Evolutionary conservation across 1,139 yeast species (phyloP).

Genomic region (Pichia sp.): DNA sequence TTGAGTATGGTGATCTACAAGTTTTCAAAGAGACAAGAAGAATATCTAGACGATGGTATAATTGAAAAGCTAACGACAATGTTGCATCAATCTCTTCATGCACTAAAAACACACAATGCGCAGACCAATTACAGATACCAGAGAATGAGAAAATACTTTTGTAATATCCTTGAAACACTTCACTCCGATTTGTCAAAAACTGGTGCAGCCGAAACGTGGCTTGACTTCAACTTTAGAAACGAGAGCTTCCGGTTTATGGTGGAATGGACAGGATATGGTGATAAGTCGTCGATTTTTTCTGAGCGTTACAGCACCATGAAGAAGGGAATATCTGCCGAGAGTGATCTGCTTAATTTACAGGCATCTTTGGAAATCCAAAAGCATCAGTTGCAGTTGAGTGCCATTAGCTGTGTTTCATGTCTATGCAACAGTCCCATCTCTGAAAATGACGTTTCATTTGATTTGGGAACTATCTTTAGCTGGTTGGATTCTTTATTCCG

Average conservation of each 20-base stretch:
- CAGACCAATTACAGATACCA: constrained; percentile 72
- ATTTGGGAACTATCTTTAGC: constrained; percentile 55
- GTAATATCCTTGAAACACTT: constrained; percentile 67
- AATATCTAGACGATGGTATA: constrained; percentile 64
- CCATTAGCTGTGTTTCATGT: constrained; percentile 79
- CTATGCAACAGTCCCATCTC: constrained; percentile 63
- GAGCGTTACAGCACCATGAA: constrained; percentile 65
- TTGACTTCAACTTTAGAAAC: constrained; percentile 81
- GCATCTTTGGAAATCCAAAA: constrained; percentile 84
- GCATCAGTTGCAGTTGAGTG: constrained; percentile 60
- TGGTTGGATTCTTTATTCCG: constrained; percentile 75
- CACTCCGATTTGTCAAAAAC: constrained; percentile 31
- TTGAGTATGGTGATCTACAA: constrained; percentile 62
- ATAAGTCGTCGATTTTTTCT: constrained; percentile 48
- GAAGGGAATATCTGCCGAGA: constrained; percentile 34
- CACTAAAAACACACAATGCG: constrained; percentile 49
- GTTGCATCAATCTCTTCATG: constrained; percentile 56
- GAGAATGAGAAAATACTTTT: constrained; percentile 69
- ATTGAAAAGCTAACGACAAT: constrained; percentile 57
- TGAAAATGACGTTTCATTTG: constrained; percentile 55
- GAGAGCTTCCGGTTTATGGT: constrained; percentile 76
- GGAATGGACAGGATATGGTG: constrained; percentile 95
- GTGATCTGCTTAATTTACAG: constrained; percentile 47
- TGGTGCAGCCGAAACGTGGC: constrained; percentile 41
- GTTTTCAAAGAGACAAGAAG: constrained; percentile 44